Evolutionary conservation across 306 rosid species (phyloP), one percentile per base, ranked within the genome.

Genomic region (Vigna nakashimae): DNA sequence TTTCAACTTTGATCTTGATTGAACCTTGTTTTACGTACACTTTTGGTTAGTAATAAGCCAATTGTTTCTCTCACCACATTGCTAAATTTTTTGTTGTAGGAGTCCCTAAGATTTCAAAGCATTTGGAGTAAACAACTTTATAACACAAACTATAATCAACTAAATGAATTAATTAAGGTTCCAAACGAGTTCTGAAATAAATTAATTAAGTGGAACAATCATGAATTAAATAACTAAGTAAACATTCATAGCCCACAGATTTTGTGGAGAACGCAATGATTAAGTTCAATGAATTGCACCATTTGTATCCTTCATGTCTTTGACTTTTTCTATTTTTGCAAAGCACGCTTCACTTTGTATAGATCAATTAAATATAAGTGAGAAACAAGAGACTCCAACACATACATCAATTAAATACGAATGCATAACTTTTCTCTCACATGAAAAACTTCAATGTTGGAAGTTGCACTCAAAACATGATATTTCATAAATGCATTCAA

Each of bases 291-390:
- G 71, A 18, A 60, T 62, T 62, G 34, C 62, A 62, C n/a, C 50
- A 50, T 13, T 16, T 42, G 13, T 9, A 42, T 74, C 17, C 9
- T 60, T 48, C 71, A 60, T 11, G 20, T 57, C 53, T 53, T 53
- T 56, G 56, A 45, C 71, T 66, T 66, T 45, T 34, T 66, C 20
- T 24, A 22, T 14, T 38, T 34, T 34, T 55, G 24, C 53, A 20
- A 53, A 38, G 40, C 77, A 55, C 77, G 77, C 65, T 53, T 36
- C 50, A 52, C 20, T 71, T 56, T 72, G 38, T 38, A 30, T 30
- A 20, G 24, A 38, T 57, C n/a, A 57, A 73, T 53, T 38, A 56
- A 55, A 71, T 38, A 38, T 1, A 16, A 45, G 71, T 49, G 38
- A 67, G 30, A 59, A 59, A 26, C 28, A 42, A 73, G 28, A n/a